Conservation (phyloP, 176 grass and related monocot species). For the Rhynchospora pubera region DNA sequence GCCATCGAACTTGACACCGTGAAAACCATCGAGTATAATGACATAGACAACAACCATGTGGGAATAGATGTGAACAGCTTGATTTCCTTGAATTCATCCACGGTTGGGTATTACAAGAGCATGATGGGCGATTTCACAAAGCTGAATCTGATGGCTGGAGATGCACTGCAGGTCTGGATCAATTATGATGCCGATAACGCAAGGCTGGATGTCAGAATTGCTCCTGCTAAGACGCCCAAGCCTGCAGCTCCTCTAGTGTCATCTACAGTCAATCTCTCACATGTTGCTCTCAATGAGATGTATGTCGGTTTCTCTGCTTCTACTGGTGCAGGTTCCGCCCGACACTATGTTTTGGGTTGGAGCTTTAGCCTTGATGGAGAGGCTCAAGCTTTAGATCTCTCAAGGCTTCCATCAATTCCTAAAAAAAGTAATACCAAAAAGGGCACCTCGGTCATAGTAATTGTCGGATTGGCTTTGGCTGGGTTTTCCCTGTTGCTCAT, state of each 20-base stretch:
- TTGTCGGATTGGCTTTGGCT: slow-evolving; percentile 18
- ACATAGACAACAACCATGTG: slow-evolving; percentile 56
- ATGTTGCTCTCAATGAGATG: slow-evolving; percentile 9
- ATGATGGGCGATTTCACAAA: slow-evolving; percentile 3
- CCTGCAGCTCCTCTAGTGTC: slow-evolving; percentile 27
- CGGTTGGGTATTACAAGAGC: slow-evolving; percentile 30
- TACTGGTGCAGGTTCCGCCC: slow-evolving; percentile 32
- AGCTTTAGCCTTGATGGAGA: slow-evolving; percentile 34
- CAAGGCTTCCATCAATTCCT: slow-evolving; percentile 32
- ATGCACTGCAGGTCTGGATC: slow-evolving; percentile 46
- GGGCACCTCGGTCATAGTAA: background rate
- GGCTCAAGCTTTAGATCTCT: slow-evolving; percentile 32
- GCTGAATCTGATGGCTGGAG: slow-evolving; percentile 27
- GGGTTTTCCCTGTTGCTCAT: slow-evolving; percentile 5
- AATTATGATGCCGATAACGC: slow-evolving; percentile 18
- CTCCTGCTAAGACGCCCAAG: slow-evolving; percentile 22
- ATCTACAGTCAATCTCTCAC: slow-evolving; percentile 26
- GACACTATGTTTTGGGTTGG: slow-evolving; percentile 38
- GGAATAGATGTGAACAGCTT: slow-evolving; percentile 45
- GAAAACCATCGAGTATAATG: slow-evolving; percentile 31
- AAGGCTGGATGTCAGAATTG: slow-evolving; percentile 34
- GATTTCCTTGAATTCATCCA: slow-evolving; percentile 5
- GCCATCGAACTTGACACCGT: slow-evolving; percentile 57
- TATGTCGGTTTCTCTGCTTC: slow-evolving; percentile 48
- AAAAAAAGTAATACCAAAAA: slow-evolving; percentile 3